Base-by-base conservation (phyloP, 139 green algal species). In the Chlamydomonas incerta region DNA sequence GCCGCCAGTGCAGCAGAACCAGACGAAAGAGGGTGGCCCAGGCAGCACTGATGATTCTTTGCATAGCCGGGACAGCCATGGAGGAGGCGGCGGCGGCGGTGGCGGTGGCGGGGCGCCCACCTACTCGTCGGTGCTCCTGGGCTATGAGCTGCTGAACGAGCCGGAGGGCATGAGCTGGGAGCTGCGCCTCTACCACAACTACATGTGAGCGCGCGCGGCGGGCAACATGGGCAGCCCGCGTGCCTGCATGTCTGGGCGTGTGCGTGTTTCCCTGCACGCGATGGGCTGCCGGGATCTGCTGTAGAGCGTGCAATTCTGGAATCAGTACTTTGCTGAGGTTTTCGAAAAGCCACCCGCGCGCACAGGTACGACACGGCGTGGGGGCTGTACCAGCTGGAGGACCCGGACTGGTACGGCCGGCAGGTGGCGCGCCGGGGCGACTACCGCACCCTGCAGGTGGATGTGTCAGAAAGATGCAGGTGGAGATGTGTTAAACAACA, bases 131-230 rank as follows among this genome's bases (percentile, higher is more conserved):
- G 77, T 84, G 63, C 5, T 84, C 9, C 29, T 74, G 41, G 77
- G 63, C 47, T 86, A 86, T 28, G 80, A 86, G 60, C 2, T 86
- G 31, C 34, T 77, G 21, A 86, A 86, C 23, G 80, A 86, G 52
- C 80, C 80, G 24, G 80, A 86, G 52, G 80, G 80, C 33, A 86
- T 86, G 80, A 77, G 67, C 67, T 86, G 80, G 80, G 80, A 77
- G 23, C 34, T 77, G 67, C 67, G 80, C 15, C 80, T 86, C 21
- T 86, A 86, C 80, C 80, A 77, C 50, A 86, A 76, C 52, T 86
- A 86, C 67, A 76, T 79, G 80, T 79, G 57, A 29, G 63, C 21
- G 63, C 10, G 63, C 3, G 41, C 41, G 8, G 41, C 41, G 41
- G 41, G 41, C 41, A 50, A 50, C 8, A 8, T 8, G 41, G 5